Conservation (phyloP, 345 rosid species). For the Eutrema heterophyllum region DNA sequence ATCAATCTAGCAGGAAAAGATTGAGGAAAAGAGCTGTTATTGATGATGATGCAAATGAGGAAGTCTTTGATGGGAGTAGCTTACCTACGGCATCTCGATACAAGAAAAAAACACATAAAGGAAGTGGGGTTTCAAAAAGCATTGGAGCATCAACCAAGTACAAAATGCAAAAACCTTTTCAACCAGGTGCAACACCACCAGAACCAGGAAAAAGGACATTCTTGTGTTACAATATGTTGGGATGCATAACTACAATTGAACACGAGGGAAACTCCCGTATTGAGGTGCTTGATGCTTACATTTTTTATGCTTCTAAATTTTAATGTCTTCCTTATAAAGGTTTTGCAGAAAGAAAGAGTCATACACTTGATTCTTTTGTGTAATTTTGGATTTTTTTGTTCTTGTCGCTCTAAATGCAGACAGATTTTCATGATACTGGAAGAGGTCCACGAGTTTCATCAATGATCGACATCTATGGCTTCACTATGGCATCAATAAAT, state of each 20-base stretch:
- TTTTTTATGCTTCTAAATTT: background rate
- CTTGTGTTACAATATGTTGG: constrained; percentile 93
- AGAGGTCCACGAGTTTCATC: constrained; percentile 90
- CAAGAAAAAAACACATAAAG: constrained; percentile 40
- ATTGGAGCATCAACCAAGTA: constrained; percentile 34
- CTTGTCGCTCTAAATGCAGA: constrained; percentile 41
- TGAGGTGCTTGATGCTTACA: constrained; percentile 50
- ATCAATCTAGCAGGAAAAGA: constrained; percentile 62
- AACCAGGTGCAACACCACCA: constrained; percentile 79
- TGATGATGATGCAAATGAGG: constrained; percentile 44
- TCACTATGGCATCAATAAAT: constrained; percentile 87
- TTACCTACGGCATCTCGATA: constrained; percentile 37
- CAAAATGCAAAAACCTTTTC: constrained; percentile 88
- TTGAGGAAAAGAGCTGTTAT: constrained; percentile 44
- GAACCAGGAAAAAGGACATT: constrained; percentile 74
- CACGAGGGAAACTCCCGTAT: constrained; percentile 90
- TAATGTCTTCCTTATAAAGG: background rate
- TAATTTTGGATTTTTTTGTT: background rate
- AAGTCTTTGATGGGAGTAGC: constrained; percentile 38
- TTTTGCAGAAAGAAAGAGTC: background rate
- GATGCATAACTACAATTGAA: constrained; percentile 79
- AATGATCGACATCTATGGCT: constrained; percentile 94
- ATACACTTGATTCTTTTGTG: background rate
- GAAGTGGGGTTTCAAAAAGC: constrained; percentile 37
- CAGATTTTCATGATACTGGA: constrained; percentile 95